Percentiles rank a stretch among this genome's conserved stretches.
Evolutionary conservation across 1,139 yeast genomes (phyloP).

Genomic region (Magnusiomyces fungicola): DNA sequence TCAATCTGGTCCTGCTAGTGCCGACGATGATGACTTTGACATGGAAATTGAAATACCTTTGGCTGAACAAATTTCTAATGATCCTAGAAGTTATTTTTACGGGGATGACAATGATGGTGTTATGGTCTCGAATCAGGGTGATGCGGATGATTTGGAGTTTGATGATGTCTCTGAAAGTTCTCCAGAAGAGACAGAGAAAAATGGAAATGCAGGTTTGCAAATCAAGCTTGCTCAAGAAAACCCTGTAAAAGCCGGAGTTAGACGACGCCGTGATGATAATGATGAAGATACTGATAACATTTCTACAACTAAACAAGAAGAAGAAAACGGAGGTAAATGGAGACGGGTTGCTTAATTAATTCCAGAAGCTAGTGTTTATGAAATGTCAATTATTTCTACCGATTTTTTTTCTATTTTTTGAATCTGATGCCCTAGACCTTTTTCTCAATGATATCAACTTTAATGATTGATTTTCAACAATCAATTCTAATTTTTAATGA

Average conservation of each 20-base stretch:
- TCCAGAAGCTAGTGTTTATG: too few relatives aligned
- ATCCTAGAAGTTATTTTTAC: background rate
- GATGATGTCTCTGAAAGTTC: background rate
- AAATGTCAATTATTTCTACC: too few relatives aligned
- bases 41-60: background rate
- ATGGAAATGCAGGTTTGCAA: background rate
- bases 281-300: background rate
- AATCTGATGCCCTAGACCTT: too few relatives aligned
- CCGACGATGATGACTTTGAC: background rate
- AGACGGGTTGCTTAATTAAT: conserved; percentile 10
- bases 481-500: too few relatives aligned
- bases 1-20: background rate
- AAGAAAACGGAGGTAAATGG: conserved; percentile 26
- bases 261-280: background rate
- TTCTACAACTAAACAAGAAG: conserved; percentile 10
- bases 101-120: background rate
- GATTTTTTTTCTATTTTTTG: too few relatives aligned
- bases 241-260: background rate
- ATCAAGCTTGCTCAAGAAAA: background rate
- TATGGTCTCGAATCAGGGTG: background rate
- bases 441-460: too few relatives aligned
- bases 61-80: background rate
- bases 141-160: background rate
- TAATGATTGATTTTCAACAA: too few relatives aligned
- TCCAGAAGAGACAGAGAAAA: background rate